Conservation (phyloP, 208 protist genomes). For the Trypanosoma grayi region DNA sequence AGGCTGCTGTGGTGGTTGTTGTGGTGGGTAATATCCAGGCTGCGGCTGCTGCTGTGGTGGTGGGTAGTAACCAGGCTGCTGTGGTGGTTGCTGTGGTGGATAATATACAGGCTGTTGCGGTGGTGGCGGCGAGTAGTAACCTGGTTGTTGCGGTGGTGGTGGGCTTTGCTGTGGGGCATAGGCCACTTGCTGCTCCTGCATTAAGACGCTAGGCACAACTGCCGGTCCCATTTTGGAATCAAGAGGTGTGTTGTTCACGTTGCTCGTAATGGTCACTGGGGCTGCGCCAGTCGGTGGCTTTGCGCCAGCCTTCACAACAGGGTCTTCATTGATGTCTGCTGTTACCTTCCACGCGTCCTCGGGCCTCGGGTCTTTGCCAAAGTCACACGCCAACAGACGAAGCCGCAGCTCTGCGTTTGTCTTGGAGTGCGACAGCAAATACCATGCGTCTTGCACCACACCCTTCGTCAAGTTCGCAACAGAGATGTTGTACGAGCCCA, state of each 20-base stretch:
- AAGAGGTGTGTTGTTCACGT: conserved; percentile 15
- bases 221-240: conserved; percentile 12
- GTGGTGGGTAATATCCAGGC: conserved; percentile 21
- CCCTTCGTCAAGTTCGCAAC: conserved; percentile 47
- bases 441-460: conserved; percentile 67
- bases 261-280: conserved; percentile 5
- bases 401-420: conserved; percentile 64
- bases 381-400: conserved; percentile 66
- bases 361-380: conserved; percentile 37
- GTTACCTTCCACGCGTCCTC: conserved; percentile 62
- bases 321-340: conserved; percentile 48
- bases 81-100: conserved; percentile 22
- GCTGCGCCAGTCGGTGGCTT: background rate
- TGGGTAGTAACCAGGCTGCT: conserved; percentile 12
- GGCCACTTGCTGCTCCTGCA: conserved; percentile 7
- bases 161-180: too few species aligned
- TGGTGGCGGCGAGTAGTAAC: too few species aligned
- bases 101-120: too few species aligned
- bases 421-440: conserved; percentile 53
- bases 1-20: conserved; percentile 5
- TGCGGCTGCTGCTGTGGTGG: conserved; percentile 18
- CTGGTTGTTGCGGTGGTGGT: too few species aligned
- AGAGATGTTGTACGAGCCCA: conserved; percentile 64
- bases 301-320: conserved; percentile 14
- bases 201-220: conserved; percentile 19